A percentile compares a stretch with the other conserved stretches of the same genome.
These are phyloP conservation scores for Colletotrichum chlorophyti DNA, from an alignment of 2,329 filamentous ascomycete species.

Conservation along the genomic window DNA sequence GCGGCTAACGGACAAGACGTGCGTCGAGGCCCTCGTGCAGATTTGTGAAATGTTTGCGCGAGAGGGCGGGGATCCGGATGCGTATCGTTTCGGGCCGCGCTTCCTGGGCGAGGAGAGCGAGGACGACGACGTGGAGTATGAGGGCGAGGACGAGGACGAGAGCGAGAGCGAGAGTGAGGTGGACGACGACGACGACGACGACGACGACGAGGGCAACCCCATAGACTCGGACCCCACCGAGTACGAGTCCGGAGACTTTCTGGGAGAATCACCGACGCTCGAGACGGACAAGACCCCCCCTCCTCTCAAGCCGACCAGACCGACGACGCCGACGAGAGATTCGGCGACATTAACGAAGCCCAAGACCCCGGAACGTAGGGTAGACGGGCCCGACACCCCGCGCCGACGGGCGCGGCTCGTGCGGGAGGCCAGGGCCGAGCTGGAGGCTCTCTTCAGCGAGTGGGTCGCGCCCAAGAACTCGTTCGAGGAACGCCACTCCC, in stretches of 20 bases:
- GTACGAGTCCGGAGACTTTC: conserved; percentile 10
- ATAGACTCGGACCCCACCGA: conserved; percentile 1
- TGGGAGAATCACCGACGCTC: neutral
- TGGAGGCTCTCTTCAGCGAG: conserved; percentile 4
- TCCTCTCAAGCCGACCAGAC: neutral
- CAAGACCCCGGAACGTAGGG: neutral
- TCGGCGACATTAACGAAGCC: neutral
- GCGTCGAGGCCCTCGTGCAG: conserved; percentile 10
- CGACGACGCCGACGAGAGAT: neutral
- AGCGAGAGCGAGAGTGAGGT: neutral
- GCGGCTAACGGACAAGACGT: neutral
- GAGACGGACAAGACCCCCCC: conserved; percentile 4
- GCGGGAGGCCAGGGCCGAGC: conserved; percentile 12
- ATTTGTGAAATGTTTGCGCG: conserved; percentile 27
- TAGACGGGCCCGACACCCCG: neutral
- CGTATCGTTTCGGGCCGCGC: conserved; percentile 3
- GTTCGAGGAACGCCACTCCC: conserved; percentile 14
- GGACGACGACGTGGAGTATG: conserved; percentile 14
- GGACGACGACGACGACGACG: neutral
- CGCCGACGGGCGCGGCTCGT: conserved; percentile 9
- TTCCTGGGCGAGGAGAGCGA: conserved; percentile 13
- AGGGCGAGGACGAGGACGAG: conserved; percentile 1
- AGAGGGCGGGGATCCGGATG: conserved; percentile 1
- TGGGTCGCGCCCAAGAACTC: conserved; percentile 7
- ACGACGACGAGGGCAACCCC: neutral